Conservation (phyloP, 345 rosid species). For the Luvunga scandens region DNA sequence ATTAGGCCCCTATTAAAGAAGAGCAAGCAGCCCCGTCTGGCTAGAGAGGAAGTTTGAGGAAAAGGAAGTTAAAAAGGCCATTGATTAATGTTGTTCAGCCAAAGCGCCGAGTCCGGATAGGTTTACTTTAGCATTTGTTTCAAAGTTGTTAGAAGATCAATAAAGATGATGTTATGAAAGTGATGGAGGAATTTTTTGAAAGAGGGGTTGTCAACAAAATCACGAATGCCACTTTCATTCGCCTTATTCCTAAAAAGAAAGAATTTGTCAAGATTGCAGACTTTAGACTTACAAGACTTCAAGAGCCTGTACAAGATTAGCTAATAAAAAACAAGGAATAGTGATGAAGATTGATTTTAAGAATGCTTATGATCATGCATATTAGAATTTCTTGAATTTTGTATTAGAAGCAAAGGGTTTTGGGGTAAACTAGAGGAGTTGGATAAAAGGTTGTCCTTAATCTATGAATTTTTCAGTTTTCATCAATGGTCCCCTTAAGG, state of each 20-base stretch:
- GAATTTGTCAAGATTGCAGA: background rate
- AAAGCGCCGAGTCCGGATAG: background rate
- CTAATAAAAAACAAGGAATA: background rate
- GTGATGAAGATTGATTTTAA: background rate
- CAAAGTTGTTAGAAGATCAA: background rate
- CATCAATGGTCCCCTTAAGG: background rate
- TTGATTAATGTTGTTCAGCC: background rate
- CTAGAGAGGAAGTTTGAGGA: background rate
- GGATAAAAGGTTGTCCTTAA: background rate
- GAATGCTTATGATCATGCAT: background rate
- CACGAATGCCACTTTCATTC: background rate
- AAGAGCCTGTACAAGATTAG: background rate
- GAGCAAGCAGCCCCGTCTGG: too few species aligned
- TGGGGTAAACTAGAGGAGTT: background rate
- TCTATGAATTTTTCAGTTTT: background rate
- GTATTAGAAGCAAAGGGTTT: background rate
- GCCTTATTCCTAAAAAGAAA: background rate
- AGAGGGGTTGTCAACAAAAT: background rate
- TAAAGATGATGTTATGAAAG: background rate
- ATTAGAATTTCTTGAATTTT: background rate
- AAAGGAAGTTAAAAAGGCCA: background rate
- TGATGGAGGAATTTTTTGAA: background rate
- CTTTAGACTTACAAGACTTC: background rate
- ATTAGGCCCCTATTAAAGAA: background rate
- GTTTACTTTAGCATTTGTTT: background rate